Evolutionary conservation across 2,329 filamentous ascomycete genomes (phyloP).

Genomic region (Microdochium nivale): DNA sequence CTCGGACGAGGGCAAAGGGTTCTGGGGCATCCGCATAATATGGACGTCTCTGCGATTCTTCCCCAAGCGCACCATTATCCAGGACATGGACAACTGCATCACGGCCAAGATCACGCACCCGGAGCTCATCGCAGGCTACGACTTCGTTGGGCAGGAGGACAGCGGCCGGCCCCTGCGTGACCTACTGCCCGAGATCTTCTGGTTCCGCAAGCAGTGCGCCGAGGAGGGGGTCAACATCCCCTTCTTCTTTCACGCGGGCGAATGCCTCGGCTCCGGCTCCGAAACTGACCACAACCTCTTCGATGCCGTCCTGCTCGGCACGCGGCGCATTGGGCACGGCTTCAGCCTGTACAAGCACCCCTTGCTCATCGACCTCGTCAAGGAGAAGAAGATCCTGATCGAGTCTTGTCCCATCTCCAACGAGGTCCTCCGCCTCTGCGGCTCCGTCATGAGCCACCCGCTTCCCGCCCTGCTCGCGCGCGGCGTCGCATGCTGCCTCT

Average conservation of each 20-base stretch:
- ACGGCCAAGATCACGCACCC: constrained; percentile 71
- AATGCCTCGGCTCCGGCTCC: constrained; percentile 73
- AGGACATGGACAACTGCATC: constrained; percentile 84
- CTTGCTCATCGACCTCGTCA: constrained; percentile 78
- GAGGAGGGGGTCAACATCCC: constrained; percentile 74
- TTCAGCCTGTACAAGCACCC: constrained; percentile 90
- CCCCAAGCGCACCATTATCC: constrained; percentile 56
- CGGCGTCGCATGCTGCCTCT: constrained; percentile 75
- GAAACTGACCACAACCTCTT: constrained; percentile 74
- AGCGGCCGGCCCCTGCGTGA: constrained; percentile 66
- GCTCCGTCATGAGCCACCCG: constrained; percentile 68
- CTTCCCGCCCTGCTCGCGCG: constrained; percentile 77
- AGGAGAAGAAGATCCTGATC: constrained; percentile 77
- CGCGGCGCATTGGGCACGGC: constrained; percentile 77
- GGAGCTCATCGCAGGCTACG: constrained; percentile 75
- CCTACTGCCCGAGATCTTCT: constrained; percentile 77
- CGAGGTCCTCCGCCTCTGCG: constrained; percentile 73
- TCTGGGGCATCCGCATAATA: constrained; percentile 80
- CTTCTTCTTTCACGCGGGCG: constrained; percentile 94
- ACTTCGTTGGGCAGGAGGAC: constrained; percentile 85
- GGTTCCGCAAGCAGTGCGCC: constrained; percentile 82
- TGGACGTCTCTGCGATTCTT: constrained; percentile 68
- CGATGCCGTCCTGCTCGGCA: constrained; percentile 63
- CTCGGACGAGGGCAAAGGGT: constrained; percentile 60
- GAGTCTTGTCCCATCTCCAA: constrained; percentile 91